Evolutionary conservation across 169 alveolate genomes (phyloP), one percentile per base, ranked within the genome.

Genomic region (Cryptosporidium parvum): DNA sequence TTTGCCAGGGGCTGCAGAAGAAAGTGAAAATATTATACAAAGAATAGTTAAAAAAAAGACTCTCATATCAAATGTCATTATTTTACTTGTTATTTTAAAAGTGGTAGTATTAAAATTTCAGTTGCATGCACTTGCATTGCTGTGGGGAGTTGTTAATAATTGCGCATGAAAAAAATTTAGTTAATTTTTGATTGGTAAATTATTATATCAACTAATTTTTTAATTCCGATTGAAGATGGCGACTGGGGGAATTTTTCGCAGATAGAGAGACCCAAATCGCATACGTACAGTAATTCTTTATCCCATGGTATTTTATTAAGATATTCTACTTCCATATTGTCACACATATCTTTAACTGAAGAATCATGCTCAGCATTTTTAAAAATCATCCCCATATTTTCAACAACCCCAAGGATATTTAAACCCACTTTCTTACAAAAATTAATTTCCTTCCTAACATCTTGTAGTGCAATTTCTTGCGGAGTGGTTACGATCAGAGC

Each of bases 371-470:
- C 73, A 18, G 58, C 37, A 75, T 86, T 75, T 26, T 86, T 69
- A 86, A 72, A 72, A 35, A 72, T 35, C 35, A 85, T 85, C 45
- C 96, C 91, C 99, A 98, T 98, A 94, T 98, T 98, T 91, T 98
- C 99, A 29, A 98, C 96, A 33, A 98, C 97, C 9, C 99, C 99
- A n/a, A 97, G 59, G 12, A 98, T 96, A 8, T 93, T 94, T 51
- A 97, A 85, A 37, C 72, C 91, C 21, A 71, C 92, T 45, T 72
- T 85, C 69, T 92, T 85, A 84, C 99, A 97, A 85, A 97, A 97
- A 86, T 94, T 95, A 86, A 97, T 94, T 91, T 97, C 99, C 85
- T 97, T 97, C 58, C 99, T 95, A 31, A 96, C 98, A 86, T 96
- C 99, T 69, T 94, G 94, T 33, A 96, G 86, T 9, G 98, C 91